These are phyloP conservation scores for Pseudoneurospora amorphoporcata DNA, from an alignment of 495 filamentous ascomycete genomes.

Conservation along the genomic window DNA sequence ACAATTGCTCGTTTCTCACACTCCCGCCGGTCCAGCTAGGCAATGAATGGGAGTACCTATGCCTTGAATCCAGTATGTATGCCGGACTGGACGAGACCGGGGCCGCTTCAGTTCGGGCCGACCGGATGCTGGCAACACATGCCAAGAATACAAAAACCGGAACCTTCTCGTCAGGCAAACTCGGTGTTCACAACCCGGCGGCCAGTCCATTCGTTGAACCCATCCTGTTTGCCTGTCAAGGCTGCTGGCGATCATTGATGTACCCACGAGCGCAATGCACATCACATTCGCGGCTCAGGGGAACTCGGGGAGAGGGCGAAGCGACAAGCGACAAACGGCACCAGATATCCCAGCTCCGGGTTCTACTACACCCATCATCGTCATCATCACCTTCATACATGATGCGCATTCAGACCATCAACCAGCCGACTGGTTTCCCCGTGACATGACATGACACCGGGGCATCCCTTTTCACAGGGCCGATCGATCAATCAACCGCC, in stretches of 20 bases:
- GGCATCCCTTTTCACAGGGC: conserved; percentile 23
- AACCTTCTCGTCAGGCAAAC: neutral
- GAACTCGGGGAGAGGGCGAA: neutral
- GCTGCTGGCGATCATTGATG: neutral
- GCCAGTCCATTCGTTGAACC: neutral
- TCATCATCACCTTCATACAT: neutral
- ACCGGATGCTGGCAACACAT: neutral
- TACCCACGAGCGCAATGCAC: neutral
- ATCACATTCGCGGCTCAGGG: neutral
- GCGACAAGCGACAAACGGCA: neutral
- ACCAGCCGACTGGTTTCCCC: neutral
- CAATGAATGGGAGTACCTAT: neutral
- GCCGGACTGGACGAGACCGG: neutral
- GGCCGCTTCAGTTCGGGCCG: neutral
- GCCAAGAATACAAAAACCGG: neutral
- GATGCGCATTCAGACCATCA: neutral
- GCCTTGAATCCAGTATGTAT: neutral
- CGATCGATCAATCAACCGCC: conserved; percentile 40
- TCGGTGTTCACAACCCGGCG: neutral
- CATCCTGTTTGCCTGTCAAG: neutral
- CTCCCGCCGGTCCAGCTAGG: neutral
- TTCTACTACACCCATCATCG: neutral
- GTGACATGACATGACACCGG: neutral
- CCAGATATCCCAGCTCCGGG: neutral
- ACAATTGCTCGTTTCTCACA: neutral